Evolutionary conservation across 495 filamentous ascomycete species (phyloP).

Genomic region (Penicillium alfredii): DNA sequence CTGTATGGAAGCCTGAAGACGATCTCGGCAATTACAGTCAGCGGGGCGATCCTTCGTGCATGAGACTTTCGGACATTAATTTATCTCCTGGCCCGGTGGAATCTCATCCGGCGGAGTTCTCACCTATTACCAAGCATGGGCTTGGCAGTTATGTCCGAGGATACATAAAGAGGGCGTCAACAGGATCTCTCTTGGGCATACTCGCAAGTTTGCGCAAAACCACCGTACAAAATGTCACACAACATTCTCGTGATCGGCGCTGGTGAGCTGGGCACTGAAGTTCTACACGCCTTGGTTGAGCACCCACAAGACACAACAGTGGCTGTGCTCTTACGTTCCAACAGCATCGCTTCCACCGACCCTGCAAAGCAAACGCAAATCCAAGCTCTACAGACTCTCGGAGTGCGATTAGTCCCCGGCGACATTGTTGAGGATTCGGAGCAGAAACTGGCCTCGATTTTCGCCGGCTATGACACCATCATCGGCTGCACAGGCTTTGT

Average conservation of each 20-base stretch:
- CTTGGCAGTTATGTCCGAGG: too few species aligned
- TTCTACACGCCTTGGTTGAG: slow-evolving; percentile 42
- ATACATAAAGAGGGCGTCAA: too few species aligned
- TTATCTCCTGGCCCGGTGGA: too few species aligned
- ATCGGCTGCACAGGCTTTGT: slow-evolving; percentile 52
- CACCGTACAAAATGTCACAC: too few species aligned
- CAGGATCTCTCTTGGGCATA: background rate
- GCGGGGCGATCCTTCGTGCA: too few species aligned
- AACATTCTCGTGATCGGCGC: slow-evolving; percentile 55
- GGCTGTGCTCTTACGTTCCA: slow-evolving; percentile 46
- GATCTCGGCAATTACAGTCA: too few species aligned
- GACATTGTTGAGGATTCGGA: slow-evolving; percentile 40
- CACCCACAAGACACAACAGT: slow-evolving; percentile 34
- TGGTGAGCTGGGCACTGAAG: slow-evolving; percentile 53
- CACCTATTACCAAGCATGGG: too few species aligned
- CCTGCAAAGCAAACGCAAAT: slow-evolving; percentile 23
- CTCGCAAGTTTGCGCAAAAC: too few species aligned
- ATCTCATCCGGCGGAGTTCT: too few species aligned
- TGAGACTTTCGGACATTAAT: too few species aligned
- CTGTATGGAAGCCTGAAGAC: too few species aligned
- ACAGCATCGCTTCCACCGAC: slow-evolving; percentile 30
- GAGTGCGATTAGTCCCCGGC: slow-evolving; percentile 36
- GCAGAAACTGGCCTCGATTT: slow-evolving; percentile 35
- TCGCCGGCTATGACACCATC: slow-evolving; percentile 44
- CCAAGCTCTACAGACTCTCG: slow-evolving; percentile 22